Evolutionary conservation across 257 asterid genomes (phyloP).

Genomic region (Solanum virginianum): DNA sequence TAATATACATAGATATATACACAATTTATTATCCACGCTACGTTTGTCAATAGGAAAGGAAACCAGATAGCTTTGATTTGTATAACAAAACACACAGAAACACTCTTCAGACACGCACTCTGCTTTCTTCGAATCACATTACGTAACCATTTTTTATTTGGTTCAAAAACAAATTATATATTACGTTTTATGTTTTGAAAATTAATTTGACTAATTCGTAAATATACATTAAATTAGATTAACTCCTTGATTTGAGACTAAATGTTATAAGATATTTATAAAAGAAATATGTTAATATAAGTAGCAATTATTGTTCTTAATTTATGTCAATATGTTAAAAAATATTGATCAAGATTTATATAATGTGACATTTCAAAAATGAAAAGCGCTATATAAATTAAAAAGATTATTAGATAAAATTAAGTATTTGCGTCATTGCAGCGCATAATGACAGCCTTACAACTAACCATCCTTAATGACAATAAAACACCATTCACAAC

Average conservation of each 20-base stretch:
- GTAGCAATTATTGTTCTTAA: not conserved
- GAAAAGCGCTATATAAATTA: no score
- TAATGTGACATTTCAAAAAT: not conserved
- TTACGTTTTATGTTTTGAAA: not conserved
- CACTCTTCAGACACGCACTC: not conserved
- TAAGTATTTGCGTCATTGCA: not conserved
- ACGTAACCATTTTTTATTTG: not conserved
- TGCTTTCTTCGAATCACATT: not conserved
- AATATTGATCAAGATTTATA: not conserved
- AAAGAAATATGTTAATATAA: not conserved
- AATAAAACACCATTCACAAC: not conserved
- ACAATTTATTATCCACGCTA: not conserved
- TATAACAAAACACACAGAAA: not conserved
- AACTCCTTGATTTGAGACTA: not conserved
- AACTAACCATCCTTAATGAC: not conserved
- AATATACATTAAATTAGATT: not conserved
- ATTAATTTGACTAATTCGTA: not conserved
- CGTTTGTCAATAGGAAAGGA: not conserved
- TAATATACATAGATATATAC: not conserved
- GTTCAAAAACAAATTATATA: not conserved
- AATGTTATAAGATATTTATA: not conserved
- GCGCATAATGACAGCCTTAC: not conserved
- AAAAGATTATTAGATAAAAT: not conserved
- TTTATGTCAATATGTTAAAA: not conserved
- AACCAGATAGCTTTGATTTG: slow-evolving; percentile 2